Evolutionary conservation across 495 filamentous ascomycete species (phyloP).

Genomic region (Cercophora sp.): DNA sequence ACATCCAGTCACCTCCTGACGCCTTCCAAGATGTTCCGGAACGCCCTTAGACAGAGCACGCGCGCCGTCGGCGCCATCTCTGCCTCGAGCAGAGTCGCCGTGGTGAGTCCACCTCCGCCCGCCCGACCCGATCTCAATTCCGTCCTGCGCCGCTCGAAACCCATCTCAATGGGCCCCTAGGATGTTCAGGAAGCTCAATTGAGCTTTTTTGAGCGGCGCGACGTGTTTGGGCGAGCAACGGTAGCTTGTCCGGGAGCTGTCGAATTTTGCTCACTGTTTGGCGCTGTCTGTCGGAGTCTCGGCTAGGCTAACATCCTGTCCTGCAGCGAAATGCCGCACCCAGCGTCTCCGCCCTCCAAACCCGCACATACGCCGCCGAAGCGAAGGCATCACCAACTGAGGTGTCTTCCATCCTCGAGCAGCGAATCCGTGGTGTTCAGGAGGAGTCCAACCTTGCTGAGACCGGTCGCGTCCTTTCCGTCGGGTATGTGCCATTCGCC

Average conservation of each 20-base stretch:
- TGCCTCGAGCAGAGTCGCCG: constrained; percentile 81
- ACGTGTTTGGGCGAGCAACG: constrained; percentile 16
- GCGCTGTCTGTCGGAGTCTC: constrained; percentile 35
- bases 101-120: constrained; percentile 69
- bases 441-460: constrained; percentile 96
- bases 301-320: constrained; percentile 45
- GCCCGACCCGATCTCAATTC: constrained; percentile 35
- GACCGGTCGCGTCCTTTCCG: constrained; percentile 97
- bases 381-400: constrained; percentile 95
- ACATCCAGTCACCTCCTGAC: constrained; percentile 32
- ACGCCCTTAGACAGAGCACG: constrained; percentile 92
- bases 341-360: constrained; percentile 69
- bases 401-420: constrained; percentile 98
- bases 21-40: constrained; percentile 79
- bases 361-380: constrained; percentile 86
- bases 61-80: constrained; percentile 90
- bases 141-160: constrained; percentile 31
- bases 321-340: constrained; percentile 81
- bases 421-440: constrained; percentile 94
- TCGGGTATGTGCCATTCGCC: constrained; percentile 71
- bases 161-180: constrained; percentile 30
- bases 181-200: constrained; percentile 42
- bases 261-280: constrained; percentile 34
- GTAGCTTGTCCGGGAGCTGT: constrained; percentile 35
- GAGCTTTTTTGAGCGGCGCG: constrained; percentile 30